Evolutionary conservation across 176 grass and related monocot genomes (phyloP).

Genomic region (Saccharum spontaneum): DNA sequence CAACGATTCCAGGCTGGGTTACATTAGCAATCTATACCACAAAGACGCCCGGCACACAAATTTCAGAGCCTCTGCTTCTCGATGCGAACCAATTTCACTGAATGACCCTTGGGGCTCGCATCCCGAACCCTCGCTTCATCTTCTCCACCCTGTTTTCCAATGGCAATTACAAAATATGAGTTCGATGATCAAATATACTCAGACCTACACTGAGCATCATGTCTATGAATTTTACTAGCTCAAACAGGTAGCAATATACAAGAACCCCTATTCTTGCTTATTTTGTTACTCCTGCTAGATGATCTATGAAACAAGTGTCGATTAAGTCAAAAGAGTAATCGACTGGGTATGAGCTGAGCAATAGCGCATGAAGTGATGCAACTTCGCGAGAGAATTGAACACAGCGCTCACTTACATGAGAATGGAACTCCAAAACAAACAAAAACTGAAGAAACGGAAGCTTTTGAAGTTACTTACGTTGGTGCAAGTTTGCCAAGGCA

Average conservation of each 20-base stretch:
- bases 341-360: background rate
- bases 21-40: background rate
- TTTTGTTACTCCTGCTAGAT: background rate
- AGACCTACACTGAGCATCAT: background rate
- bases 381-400: background rate
- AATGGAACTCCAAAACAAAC: background rate
- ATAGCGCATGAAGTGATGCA: background rate
- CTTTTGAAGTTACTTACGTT: slow-evolving; percentile 64
- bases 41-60: background rate
- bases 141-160: slow-evolving; percentile 72
- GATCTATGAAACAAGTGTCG: background rate
- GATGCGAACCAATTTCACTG: background rate
- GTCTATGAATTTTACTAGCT: background rate
- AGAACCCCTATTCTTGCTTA: background rate
- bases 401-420: background rate
- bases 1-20: background rate
- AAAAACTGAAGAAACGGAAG: background rate
- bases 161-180: background rate
- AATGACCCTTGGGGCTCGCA: slow-evolving; percentile 64
- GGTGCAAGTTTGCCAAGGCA: slow-evolving; percentile 96
- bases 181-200: background rate
- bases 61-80: background rate
- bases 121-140: slow-evolving; percentile 86
- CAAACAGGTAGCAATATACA: background rate
- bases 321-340: background rate